A percentile compares a stretch with the other conserved stretches of the same genome.
Conservation (phyloP, 805 yeast species). For the Maudiozyma turicensis region DNA sequence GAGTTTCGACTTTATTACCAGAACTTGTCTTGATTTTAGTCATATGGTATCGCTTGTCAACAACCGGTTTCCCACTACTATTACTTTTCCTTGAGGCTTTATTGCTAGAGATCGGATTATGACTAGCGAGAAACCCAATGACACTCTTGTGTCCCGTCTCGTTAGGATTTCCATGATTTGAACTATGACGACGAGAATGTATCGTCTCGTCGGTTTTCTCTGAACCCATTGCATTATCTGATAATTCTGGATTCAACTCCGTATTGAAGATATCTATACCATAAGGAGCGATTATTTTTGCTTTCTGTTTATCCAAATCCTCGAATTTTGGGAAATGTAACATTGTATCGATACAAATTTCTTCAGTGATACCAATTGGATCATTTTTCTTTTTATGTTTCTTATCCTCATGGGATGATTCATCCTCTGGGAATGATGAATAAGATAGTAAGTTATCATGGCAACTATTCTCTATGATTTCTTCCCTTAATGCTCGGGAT, state of each 20-base stretch:
- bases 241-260: constrained; percentile 11
- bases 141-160: constrained; percentile 10
- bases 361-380: constrained; percentile 18
- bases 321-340: constrained; percentile 27
- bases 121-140: constrained; percentile 13
- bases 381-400: constrained; percentile 22
- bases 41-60: constrained; percentile 7
- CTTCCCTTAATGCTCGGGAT: constrained; percentile 49
- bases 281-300: constrained; percentile 27
- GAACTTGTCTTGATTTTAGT: constrained; percentile 16
- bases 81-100: background rate
- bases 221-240: too few relatives aligned
- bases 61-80: background rate
- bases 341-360: constrained; percentile 22
- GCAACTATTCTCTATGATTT: constrained; percentile 40
- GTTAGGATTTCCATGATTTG: background rate
- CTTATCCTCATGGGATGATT: background rate
- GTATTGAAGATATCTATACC: constrained; percentile 26
- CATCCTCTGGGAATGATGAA: constrained; percentile 23
- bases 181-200: background rate
- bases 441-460: constrained; percentile 54
- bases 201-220: background rate
- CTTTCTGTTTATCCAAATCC: constrained; percentile 19
- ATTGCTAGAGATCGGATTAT: constrained; percentile 2
- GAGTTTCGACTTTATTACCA: constrained; percentile 11